Base-by-base conservation (phyloP, 1,284 basidiomycete genomes). In the Ustilago sp. region DNA sequence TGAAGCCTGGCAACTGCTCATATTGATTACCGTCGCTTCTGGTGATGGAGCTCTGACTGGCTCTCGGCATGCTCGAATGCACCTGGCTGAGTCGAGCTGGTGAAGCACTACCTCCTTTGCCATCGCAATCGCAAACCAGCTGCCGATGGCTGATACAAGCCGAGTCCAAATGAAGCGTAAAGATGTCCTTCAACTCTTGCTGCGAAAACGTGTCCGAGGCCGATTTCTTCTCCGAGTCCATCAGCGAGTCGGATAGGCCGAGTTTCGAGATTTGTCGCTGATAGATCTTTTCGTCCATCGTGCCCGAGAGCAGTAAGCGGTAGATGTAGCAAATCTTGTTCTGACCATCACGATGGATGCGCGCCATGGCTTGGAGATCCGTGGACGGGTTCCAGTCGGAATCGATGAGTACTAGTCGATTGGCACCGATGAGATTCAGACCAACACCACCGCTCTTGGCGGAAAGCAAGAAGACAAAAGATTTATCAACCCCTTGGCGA, bases 361-460 rank as follows among this genome's bases (percentile, higher is more conserved):
- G 91, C 59, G 95, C 96, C 96, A 99, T 99, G 1, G 96, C 93
- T 86, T 99, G 96, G 17, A 95, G 87, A 86, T 99, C 96, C 80
- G 87, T 88, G 1, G 88, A 87, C 51, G 94, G 94, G 86, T 96
- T 96, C 94, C 97, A 99, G 84, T 99, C 96, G 56, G 93, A 94
- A 86, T 99, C 96, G 69, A 90, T 88, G 32, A 81, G 56, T 74
- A 99, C 93, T 19, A 99, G 88, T 15, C 96, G 91, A 86, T 99
- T 99, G 3, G 96, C 96, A 8, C 96, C 96, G 82, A 98, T 98
- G 74, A 99, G 89, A 85, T 99, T 99, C 89, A 99, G 96, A 83
- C 97, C 95, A 80, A 95, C 98, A 80, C 96, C 96, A 70, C 96
- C 96, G 43, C 97, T 95, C 87, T 98, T 98, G 77, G 94, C 95